These are phyloP conservation scores for Austropuccinia psidii DNA, from an alignment of 1,284 basidiomycete species.

Conservation along the genomic window DNA sequence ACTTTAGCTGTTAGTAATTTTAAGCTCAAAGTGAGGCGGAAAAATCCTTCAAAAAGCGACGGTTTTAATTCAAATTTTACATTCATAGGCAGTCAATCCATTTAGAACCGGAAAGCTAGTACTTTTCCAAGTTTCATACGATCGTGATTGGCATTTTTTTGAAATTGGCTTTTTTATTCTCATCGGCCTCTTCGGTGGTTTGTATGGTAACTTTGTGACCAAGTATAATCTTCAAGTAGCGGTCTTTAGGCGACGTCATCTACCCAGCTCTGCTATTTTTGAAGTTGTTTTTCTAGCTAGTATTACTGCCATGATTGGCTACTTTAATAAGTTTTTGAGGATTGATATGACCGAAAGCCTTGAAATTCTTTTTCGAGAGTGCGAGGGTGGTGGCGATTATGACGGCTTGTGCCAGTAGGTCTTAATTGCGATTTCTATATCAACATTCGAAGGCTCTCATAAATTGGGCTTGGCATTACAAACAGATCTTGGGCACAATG, in stretches of 20 bases:
- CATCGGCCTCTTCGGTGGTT: constrained; percentile 89
- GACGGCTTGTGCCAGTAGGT: constrained; percentile 89
- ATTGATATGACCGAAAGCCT: constrained; percentile 98
- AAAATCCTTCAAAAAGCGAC: neutral
- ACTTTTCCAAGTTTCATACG: constrained; percentile 94
- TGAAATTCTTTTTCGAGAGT: constrained; percentile 93
- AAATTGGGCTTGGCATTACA: neutral
- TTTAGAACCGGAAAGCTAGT: constrained; percentile 97
- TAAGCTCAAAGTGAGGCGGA: neutral
- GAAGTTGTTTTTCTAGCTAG: constrained; percentile 82
- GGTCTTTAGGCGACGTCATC: constrained; percentile 81
- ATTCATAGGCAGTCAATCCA: constrained; percentile 83
- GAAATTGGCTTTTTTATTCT: constrained; percentile 83
- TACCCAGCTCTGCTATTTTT: constrained; percentile 71
- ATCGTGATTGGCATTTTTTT: constrained; percentile 98
- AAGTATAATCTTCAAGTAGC: constrained; percentile 95
- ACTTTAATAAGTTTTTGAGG: constrained; percentile 86
- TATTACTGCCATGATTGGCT: constrained; percentile 83
- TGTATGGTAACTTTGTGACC: constrained; percentile 93
- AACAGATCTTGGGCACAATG: constrained; percentile 77
- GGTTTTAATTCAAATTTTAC: neutral
- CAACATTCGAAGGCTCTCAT: neutral
- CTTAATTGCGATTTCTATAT: neutral
- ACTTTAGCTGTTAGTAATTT: constrained; percentile 69
- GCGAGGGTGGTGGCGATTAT: constrained; percentile 85